These are phyloP conservation scores for Monilinia polystroma DNA, from an alignment of 2,329 filamentous ascomycete species.

Conservation along the genomic window DNA sequence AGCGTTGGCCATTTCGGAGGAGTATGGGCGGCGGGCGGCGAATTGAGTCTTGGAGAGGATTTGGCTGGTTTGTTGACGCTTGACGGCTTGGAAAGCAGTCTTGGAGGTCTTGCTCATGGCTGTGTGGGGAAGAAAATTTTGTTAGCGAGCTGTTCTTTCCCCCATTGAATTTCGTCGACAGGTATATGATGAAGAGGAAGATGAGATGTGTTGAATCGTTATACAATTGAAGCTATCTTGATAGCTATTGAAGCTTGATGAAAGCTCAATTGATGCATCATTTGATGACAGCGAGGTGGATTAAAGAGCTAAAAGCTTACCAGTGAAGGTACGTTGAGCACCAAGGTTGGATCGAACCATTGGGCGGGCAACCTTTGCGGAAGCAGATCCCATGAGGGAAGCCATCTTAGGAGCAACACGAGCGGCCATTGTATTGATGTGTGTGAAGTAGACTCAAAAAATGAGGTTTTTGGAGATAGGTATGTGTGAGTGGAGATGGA, in stretches of 20 bases:
- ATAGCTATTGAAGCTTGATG: slow-evolving; percentile 13
- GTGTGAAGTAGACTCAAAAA: slow-evolving; percentile 23
- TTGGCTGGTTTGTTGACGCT: slow-evolving; percentile 68
- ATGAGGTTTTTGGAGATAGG: slow-evolving; percentile 27
- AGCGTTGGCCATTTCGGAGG: slow-evolving; percentile 82
- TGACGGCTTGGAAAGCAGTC: slow-evolving; percentile 46
- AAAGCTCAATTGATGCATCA: slow-evolving; percentile 17
- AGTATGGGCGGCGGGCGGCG: slow-evolving; percentile 63
- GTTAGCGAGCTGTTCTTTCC: slow-evolving; percentile 34
- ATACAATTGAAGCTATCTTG: slow-evolving; percentile 12
- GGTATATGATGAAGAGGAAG: slow-evolving; percentile 1
- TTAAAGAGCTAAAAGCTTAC: slow-evolving; percentile 49
- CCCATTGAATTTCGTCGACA: slow-evolving; percentile 15
- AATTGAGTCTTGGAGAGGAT: slow-evolving; percentile 55
- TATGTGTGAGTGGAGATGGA: slow-evolving; percentile 22
- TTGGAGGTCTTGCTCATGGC: slow-evolving; percentile 39
- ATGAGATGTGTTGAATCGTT: slow-evolving; percentile 9
- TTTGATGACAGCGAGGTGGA: slow-evolving; percentile 21
- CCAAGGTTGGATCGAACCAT: slow-evolving; percentile 61
- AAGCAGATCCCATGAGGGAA: slow-evolving; percentile 59
- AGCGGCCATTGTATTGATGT: slow-evolving; percentile 72
- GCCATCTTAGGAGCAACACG: slow-evolving; percentile 77
- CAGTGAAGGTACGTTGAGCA: slow-evolving; percentile 72
- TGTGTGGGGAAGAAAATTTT: slow-evolving; percentile 37
- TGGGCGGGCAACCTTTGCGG: slow-evolving; percentile 75